Percentiles rank a stretch among this genome's conserved stretches.
Conservation (phyloP, 2,329 filamentous ascomycete genomes). For the Botrytis squamosa region DNA sequence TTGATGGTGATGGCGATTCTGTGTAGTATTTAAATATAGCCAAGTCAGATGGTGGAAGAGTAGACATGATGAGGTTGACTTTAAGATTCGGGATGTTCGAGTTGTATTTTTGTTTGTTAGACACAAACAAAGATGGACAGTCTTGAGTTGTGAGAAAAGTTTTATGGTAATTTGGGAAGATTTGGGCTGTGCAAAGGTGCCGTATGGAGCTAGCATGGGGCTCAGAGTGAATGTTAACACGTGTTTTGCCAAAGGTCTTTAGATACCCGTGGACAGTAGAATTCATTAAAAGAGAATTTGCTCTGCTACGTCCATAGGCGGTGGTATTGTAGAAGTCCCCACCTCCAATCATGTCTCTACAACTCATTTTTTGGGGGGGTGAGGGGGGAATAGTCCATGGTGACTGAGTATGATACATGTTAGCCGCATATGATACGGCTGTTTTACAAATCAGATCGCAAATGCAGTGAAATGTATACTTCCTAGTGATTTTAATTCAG, state of each 20-base stretch:
- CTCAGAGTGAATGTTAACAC: neutral
- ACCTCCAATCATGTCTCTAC: neutral
- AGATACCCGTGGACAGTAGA: neutral
- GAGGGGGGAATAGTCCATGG: neutral
- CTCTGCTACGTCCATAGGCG: rapidly evolving
- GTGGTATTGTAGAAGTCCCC: neutral
- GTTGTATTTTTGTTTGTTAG: neutral
- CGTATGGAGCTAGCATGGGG: neutral
- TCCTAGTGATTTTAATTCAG: too few relatives aligned
- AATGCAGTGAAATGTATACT: neutral
- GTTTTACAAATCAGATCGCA: neutral
- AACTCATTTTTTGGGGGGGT: neutral
- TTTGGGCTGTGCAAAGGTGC: neutral
- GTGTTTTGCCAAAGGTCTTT: neutral
- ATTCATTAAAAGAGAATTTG: neutral
- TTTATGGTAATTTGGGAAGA: neutral
- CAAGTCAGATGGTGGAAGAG: rapidly evolving
- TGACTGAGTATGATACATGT: neutral
- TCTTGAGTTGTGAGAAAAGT: neutral
- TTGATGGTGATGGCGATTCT: neutral
- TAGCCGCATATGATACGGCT: neutral
- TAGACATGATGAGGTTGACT: neutral
- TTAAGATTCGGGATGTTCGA: neutral
- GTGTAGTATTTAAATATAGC: neutral
- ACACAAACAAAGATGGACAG: neutral